phyloP scores from a whole-genome alignment of 176 grass and related monocot genomes.

The Juncus inflexus region DNA sequence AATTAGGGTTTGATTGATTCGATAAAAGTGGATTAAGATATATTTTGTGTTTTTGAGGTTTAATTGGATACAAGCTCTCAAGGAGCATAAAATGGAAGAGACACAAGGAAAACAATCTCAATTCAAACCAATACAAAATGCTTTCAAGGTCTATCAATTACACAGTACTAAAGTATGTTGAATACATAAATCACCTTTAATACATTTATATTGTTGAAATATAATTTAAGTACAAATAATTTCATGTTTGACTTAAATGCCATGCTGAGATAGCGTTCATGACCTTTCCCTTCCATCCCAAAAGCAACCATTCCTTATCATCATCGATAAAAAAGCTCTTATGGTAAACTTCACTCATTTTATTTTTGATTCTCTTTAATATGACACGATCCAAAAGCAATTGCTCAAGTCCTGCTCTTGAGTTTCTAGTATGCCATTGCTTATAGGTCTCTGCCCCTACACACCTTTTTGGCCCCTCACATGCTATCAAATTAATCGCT shows the following conservation, averaged over 20 bases:
- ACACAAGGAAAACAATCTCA: too few relatives aligned
- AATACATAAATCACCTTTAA: too few relatives aligned
- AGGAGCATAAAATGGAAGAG: too few relatives aligned
- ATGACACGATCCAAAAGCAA: slow-evolving; percentile 15
- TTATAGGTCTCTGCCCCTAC: slow-evolving; percentile 39
- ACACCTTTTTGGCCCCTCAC: slow-evolving; percentile 25
- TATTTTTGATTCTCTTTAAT: slow-evolving; percentile 31
- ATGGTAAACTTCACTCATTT: slow-evolving; percentile 30
- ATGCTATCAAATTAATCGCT: slow-evolving; percentile 39
- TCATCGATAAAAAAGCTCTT: slow-evolving; percentile 33
- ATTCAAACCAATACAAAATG: too few relatives aligned
- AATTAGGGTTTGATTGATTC: too few relatives aligned
- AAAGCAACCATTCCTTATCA: slow-evolving; percentile 31
- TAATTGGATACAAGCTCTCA: too few relatives aligned
- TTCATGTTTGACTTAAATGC: slow-evolving; percentile 2
- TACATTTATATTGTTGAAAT: too few relatives aligned
- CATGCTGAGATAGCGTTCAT: slow-evolving; percentile 23
- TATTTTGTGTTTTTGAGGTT: too few relatives aligned
- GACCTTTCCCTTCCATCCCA: slow-evolving; percentile 40
- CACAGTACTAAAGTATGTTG: too few relatives aligned
- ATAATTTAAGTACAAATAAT: too few relatives aligned
- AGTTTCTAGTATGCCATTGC: slow-evolving; percentile 38
- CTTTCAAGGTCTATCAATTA: too few relatives aligned
- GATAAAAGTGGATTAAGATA: too few relatives aligned
- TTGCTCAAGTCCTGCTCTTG: slow-evolving; percentile 27